These are phyloP conservation scores for Boletus pseudo-olivaceus DNA, from an alignment of 768 basidiomycete genomes.

Conservation along the genomic window DNA sequence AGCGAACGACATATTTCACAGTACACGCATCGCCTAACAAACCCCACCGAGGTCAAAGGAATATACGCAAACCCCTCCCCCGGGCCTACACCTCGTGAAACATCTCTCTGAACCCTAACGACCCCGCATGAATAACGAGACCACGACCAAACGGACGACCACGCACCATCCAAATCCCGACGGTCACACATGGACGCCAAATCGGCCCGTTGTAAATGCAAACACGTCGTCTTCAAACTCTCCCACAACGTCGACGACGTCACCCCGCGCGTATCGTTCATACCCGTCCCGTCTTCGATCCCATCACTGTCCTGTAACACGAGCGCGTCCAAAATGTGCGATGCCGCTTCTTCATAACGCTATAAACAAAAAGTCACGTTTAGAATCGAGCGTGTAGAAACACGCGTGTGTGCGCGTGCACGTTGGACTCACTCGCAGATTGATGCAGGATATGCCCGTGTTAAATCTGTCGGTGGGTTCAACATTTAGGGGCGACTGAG, in stretches of 20 bases:
- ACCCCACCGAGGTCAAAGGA: too few species aligned
- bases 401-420: neutral
- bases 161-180: slow-evolving; percentile 64
- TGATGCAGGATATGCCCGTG: slow-evolving; percentile 88
- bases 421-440: slow-evolving; percentile 58
- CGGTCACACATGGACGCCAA: slow-evolving; percentile 69
- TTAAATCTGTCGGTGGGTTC: slow-evolving; percentile 66
- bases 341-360: slow-evolving; percentile 85
- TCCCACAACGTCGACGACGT: slow-evolving; percentile 84
- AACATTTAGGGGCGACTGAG: neutral
- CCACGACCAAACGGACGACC: neutral
- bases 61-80: too few species aligned
- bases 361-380: slow-evolving; percentile 25
- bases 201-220: slow-evolving; percentile 78
- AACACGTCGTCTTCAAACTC: slow-evolving; percentile 75
- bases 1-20: too few species aligned
- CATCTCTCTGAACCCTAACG: slow-evolving; percentile 13
- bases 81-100: slow-evolving; percentile 6
- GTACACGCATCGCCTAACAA: too few species aligned
- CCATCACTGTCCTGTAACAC: slow-evolving; percentile 85
- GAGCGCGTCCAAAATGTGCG: slow-evolving; percentile 85
- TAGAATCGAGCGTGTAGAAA: neutral
- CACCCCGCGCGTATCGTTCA: slow-evolving; percentile 61
- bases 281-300: slow-evolving; percentile 41
- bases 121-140: neutral